Base-by-base conservation (phyloP, 495 filamentous ascomycete species). In the Neurospora intermedia region DNA sequence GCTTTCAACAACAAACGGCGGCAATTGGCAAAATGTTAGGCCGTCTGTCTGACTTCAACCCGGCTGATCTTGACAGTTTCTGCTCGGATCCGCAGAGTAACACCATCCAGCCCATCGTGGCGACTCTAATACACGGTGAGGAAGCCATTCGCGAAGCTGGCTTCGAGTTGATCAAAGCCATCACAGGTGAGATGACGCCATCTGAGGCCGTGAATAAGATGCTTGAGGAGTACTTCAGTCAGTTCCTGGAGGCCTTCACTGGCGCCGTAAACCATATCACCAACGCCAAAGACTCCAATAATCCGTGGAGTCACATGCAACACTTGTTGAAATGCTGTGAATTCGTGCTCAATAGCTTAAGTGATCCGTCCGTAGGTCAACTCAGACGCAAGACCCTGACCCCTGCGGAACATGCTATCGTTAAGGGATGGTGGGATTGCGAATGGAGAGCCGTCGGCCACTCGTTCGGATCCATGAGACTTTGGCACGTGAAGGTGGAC, bases 381-480 rank as follows among this genome's bases (percentile, higher is more conserved):
- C 86, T 99, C 40, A 87, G 94, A 70, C 89, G 88, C 48, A 88
- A 86, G 45, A 85, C 85, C 13, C 82, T 89, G 41, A 86, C 87
- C 31, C 78, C 84, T n/a, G 83, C 83, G 62, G 91, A 94, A 76
- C 83, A 86, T 31, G 85, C 88, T 48, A 86, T 88, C 9, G 81
- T 96, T 38, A 86, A 90, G 76, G 85, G 82, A 20, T 93, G 96
- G 81, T 99, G 96, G 96, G 87, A 89, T 73, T 86, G 86, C 69
- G 85, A 93, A 74, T 99, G 96, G 96, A 86, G 88, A 54, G 87
- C 87, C 40, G 81, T 98, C 69, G 89, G 89, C 4, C 88, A 91
- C 16, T 92, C 96, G n/a, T 97, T 98, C 78, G 83, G 88, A 69
- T 89, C 89, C 77, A 95, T 93, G 27, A 93, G 97, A 75, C 80